phyloP scores from a whole-genome alignment of 129 eudicot genomes.

The Silybum marianum region DNA sequence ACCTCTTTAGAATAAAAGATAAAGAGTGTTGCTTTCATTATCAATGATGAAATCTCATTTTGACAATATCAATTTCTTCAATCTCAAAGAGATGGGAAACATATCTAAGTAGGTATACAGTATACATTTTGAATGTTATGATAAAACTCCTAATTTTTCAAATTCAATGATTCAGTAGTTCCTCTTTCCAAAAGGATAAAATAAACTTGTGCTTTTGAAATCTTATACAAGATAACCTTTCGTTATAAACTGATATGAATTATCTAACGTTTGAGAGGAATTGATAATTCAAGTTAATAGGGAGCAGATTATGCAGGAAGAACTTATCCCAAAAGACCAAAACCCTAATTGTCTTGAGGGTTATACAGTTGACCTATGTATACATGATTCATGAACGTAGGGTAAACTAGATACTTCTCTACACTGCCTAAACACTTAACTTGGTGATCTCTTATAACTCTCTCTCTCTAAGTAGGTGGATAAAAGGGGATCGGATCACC shows the following conservation, averaged over 20 bases:
- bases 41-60: background rate
- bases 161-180: background rate
- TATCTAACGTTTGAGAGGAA: background rate
- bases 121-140: background rate
- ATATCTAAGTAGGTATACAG: background rate
- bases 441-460: background rate
- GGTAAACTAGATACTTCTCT: background rate
- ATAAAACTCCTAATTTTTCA: too few species aligned
- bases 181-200: background rate
- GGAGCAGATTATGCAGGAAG: background rate
- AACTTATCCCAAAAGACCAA: background rate
- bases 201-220: background rate
- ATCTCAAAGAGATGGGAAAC: background rate
- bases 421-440: too few species aligned
- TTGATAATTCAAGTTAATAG: background rate
- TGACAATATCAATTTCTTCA: background rate
- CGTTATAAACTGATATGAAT: background rate
- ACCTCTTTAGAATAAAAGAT: background rate
- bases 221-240: background rate
- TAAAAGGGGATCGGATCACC: background rate
- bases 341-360: background rate
- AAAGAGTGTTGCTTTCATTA: background rate
- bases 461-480: background rate
- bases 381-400: background rate
- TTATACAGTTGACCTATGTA: background rate